Evolutionary conservation across 2,329 filamentous ascomycete genomes (phyloP).

Genomic region (Raffaelea ambrosiae): DNA sequence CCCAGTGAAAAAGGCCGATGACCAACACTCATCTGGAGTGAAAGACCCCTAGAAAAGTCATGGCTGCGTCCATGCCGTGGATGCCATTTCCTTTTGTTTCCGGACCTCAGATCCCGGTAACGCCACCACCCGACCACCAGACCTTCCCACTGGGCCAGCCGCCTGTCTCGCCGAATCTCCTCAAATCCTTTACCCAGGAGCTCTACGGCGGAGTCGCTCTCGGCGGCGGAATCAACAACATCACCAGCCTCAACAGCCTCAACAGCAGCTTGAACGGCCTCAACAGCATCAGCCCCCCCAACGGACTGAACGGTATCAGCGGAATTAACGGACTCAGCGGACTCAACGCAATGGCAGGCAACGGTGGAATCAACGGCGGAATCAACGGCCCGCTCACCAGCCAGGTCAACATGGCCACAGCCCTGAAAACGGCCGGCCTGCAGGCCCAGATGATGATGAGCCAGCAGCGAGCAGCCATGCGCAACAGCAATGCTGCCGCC

Average conservation of each 20-base stretch:
- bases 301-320: not conserved
- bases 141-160: slow-evolving; percentile 17
- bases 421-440: slow-evolving; percentile 4
- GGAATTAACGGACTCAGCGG: not conserved
- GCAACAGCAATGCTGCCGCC: not conserved
- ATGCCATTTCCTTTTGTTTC: slow-evolving; percentile 20
- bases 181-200: slow-evolving; percentile 16
- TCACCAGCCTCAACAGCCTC: not conserved
- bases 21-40: no score
- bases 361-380: not conserved
- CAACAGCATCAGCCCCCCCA: not conserved
- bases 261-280: not conserved
- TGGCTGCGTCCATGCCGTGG: slow-evolving; percentile 19
- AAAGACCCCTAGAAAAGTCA: slow-evolving; percentile 2
- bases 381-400: not conserved
- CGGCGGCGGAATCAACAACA: not conserved
- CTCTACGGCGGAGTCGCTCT: slow-evolving; percentile 8
- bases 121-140: slow-evolving; percentile 29
- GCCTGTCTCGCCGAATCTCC: slow-evolving; percentile 10
- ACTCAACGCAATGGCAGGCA: not conserved
- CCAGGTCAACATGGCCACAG: not conserved
- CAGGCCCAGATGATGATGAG: slow-evolving; percentile 8
- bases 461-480: slow-evolving; percentile 1
- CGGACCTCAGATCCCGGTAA: slow-evolving; percentile 26
- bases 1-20: no score